A percentile compares a stretch with the other conserved stretches of the same genome.
These are phyloP conservation scores for Nicotiana tomentosiformis DNA, from an alignment of 257 asterid genomes.

Conservation along the genomic window DNA sequence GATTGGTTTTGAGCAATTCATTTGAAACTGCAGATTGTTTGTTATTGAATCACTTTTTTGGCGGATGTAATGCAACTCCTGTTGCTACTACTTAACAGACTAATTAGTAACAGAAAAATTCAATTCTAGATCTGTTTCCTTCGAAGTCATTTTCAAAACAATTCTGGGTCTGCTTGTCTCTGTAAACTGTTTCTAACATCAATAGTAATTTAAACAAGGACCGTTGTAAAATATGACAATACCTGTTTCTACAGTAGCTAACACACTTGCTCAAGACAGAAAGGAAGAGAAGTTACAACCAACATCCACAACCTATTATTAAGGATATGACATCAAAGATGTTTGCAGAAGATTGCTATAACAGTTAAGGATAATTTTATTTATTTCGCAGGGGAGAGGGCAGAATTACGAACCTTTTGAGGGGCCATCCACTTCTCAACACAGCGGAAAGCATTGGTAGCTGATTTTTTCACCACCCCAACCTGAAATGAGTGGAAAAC, in stretches of 20 bases:
- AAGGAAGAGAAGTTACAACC: background rate
- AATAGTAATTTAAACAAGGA: background rate
- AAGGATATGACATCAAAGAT: background rate
- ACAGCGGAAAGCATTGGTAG: slow-evolving; percentile 33
- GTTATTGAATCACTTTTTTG: background rate
- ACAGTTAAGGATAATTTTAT: slow-evolving; percentile 1
- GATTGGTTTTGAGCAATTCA: background rate
- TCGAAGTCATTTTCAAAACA: background rate
- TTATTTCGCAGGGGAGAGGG: background rate
- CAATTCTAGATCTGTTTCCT: background rate
- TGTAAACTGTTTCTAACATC: background rate
- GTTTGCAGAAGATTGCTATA: background rate
- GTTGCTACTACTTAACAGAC: background rate
- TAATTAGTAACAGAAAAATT: background rate
- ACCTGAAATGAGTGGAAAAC: slow-evolving; percentile 33
- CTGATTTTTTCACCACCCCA: slow-evolving; percentile 80
- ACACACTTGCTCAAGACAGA: background rate
- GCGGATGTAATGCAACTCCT: background rate
- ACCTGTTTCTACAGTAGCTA: background rate
- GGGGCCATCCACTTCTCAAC: slow-evolving; percentile 78
- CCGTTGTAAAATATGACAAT: background rate
- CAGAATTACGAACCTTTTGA: slow-evolving; percentile 47
- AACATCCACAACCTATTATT: background rate
- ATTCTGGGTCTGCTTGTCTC: background rate
- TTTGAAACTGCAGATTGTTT: slow-evolving; percentile 1